Evolutionary conservation across 2,329 filamentous ascomycete species (phyloP).

Genomic region (Lachnellula willkommii): DNA sequence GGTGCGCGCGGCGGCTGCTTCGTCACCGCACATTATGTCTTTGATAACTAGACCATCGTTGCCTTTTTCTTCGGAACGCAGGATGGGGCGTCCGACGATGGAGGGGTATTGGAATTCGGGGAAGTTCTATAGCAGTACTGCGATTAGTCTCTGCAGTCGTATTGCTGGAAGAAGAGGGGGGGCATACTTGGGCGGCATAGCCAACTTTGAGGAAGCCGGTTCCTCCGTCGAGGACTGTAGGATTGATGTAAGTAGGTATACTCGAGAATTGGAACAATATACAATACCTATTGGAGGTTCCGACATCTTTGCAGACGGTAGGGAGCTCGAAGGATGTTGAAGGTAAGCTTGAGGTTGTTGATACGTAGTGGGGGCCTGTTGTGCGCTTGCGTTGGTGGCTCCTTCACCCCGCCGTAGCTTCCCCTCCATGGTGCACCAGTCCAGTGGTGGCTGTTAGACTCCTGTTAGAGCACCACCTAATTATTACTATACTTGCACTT

Average conservation of each 20-base stretch:
- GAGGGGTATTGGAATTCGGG: conserved; percentile 98
- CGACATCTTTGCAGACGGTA: conserved; percentile 27
- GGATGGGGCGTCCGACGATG: conserved; percentile 94
- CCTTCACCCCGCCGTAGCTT: conserved; percentile 11
- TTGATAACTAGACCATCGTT: conserved; percentile 69
- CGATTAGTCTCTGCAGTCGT: conserved; percentile 2
- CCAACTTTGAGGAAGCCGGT: conserved; percentile 99
- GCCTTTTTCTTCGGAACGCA: conserved; percentile 84
- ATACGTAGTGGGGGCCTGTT: conserved; percentile 1
- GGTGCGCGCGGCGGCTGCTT: conserved; percentile 88
- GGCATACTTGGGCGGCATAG: conserved; percentile 78
- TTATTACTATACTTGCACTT: neutral
- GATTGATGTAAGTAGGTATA: conserved; percentile 17
- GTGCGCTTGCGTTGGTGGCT: conserved; percentile 11
- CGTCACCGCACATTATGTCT: conserved; percentile 99
- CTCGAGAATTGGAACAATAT: neutral
- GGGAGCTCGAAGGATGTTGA: conserved; percentile 10
- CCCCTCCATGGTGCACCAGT: conserved; percentile 14
- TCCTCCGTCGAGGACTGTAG: conserved; percentile 92
- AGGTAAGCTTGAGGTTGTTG: conserved; percentile 18
- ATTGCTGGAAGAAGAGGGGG: conserved; percentile 1
- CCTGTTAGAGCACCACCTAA: no score
- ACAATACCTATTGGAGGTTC: conserved; percentile 34
- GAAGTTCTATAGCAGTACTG: conserved; percentile 65
- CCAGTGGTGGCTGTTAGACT: neutral